Conservation (phyloP, 208 protist species). For the Tetramitus jugosus region DNA sequence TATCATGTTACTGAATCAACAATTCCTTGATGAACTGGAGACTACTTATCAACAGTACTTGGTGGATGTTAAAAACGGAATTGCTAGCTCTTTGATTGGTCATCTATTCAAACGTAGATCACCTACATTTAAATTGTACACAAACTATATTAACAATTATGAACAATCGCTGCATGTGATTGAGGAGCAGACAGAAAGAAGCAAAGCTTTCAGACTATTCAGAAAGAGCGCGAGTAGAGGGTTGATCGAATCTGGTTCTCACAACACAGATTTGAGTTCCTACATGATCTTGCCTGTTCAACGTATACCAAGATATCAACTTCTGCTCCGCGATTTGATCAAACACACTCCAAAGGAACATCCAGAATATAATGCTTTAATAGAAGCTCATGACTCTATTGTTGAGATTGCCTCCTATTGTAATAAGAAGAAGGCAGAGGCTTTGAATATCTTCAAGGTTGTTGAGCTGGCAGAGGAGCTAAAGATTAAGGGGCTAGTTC, state of each 20-base stretch:
- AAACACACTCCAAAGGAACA: slow-evolving; percentile 13
- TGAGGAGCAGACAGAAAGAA: slow-evolving; percentile 1
- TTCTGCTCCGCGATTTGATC: not conserved
- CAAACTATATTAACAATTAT: slow-evolving; percentile 17
- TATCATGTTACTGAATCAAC: not conserved
- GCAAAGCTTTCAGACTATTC: not conserved
- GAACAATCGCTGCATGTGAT: not conserved
- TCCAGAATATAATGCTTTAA: slow-evolving; percentile 5
- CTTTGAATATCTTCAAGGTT: slow-evolving; percentile 1
- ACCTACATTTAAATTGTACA: slow-evolving; percentile 13
- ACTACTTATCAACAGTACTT: not conserved
- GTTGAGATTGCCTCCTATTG: slow-evolving; percentile 20
- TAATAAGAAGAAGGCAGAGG: slow-evolving; percentile 35
- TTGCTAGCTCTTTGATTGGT: not conserved
- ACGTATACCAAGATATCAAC: slow-evolving; percentile 8
- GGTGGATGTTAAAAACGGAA: not conserved
- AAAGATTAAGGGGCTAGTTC: not conserved
- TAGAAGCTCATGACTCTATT: not conserved
- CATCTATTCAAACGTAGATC: not conserved
- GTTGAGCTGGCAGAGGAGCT: not conserved
- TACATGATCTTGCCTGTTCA: slow-evolving; percentile 19
- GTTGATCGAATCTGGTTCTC: not conserved
- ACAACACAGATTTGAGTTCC: slow-evolving; percentile 22
- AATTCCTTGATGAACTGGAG: not conserved
- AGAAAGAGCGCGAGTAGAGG: not conserved